These are phyloP conservation scores for Plasmodium gaboni DNA, from an alignment of 169 alveolate species.

Conservation along the genomic window DNA sequence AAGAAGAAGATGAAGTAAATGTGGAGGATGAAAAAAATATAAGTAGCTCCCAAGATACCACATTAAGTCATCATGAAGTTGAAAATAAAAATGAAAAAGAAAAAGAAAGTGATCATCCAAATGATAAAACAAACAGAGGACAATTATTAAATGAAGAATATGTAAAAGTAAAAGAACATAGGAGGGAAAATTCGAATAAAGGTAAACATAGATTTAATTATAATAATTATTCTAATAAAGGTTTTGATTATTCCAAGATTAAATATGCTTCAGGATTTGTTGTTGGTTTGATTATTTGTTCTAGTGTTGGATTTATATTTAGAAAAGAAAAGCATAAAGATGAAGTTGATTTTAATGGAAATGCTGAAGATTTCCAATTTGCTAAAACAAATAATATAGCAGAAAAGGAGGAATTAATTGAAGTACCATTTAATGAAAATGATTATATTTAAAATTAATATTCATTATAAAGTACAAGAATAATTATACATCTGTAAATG, in stretches of 20 bases:
- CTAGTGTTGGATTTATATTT: slow-evolving; percentile 16
- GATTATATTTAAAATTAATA: not conserved
- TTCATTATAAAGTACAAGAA: not conserved
- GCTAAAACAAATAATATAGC: not conserved
- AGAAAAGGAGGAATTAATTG: slow-evolving; percentile 17
- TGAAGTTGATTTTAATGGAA: slow-evolving; percentile 20
- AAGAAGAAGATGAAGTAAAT: too few species aligned
- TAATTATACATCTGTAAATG: too few species aligned
- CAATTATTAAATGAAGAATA: not conserved
- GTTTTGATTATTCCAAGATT: not conserved
- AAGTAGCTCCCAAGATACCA: too few species aligned
- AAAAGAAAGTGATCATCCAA: not conserved
- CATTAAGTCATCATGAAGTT: too few species aligned
- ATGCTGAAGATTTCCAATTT: not conserved
- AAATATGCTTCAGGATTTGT: slow-evolving; percentile 25
- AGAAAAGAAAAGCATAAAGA: not conserved
- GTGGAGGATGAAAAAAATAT: too few species aligned
- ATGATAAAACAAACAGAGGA: not conserved
- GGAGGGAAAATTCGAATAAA: not conserved
- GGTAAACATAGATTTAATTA: not conserved
- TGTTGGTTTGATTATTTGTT: slow-evolving; percentile 12
- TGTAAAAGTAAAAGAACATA: not conserved
- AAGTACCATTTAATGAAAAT: slow-evolving; percentile 16
- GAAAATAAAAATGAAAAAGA: slow-evolving; percentile 1
- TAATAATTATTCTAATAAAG: slow-evolving; percentile 1